Base-by-base conservation (phyloP, 257 asterid genomes). In the Thymus quinquecostatus region DNA sequence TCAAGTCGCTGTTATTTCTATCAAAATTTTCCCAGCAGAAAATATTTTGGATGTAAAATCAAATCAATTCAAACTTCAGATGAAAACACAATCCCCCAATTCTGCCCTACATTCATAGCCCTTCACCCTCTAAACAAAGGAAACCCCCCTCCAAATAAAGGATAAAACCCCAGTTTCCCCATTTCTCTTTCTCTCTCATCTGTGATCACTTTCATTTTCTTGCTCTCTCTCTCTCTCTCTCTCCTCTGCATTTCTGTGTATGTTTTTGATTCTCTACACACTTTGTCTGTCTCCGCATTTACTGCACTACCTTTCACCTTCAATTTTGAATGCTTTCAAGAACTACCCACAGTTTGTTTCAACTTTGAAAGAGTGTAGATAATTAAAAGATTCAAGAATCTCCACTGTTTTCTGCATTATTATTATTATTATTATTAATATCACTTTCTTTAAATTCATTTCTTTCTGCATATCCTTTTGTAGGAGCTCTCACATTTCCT, bases 1-100 rank as follows among this genome's bases (percentile, higher is more conserved):
- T 87, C 87, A 79, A 81, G 87, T 87, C 90, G 83, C 82, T 87
- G 86, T 81, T 75, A 64, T 85, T 69, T 70, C 9, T 56, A 30
- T 55, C 49, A 1, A 61, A 27, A 10, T 64, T 54, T 58, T 60
- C 55, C 29, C 78, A 71, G 81, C 65, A 73, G 6, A 68, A 73
- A 21, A 21, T 21, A 21, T 21, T 77, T 86, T 75, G 50, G 84
- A 77, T 79, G 80, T 81, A 70, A 77, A 80, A 83, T 85, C 93
- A 80, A 87, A 83, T 85, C 93, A 74, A 66, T 73, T 81, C 87
- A 75, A 80, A 72, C 8, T 62, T 73, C 79, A 69, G 61, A 66
- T 12, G 50, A 41, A 58, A 66, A 59, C 61, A 65, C 64, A 54
- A 34, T 3, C 4, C 38, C 40, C 59, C 66, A 60, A 45, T 53